Conservation (phyloP, 1,284 basidiomycete genomes). For the Jaminaea rosea region DNA sequence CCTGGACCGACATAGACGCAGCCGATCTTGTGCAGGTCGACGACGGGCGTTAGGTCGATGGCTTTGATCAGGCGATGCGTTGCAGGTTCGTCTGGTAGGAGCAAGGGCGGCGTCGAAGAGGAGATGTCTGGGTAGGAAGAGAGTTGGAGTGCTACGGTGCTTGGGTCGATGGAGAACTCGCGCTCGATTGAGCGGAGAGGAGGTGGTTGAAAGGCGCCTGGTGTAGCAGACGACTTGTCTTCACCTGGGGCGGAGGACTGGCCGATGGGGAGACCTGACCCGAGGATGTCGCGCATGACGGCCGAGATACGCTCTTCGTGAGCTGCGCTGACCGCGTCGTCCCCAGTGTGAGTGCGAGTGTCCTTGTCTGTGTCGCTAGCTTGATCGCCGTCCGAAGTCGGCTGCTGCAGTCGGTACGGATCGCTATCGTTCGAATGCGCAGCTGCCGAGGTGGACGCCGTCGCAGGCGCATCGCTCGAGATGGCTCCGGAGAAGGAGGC, state of each 20-base stretch:
- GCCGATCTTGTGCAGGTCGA: slow-evolving; percentile 94
- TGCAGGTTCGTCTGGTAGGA: slow-evolving; percentile 51
- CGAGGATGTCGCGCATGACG: not conserved
- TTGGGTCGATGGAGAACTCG: slow-evolving; percentile 61
- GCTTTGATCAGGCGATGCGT: slow-evolving; percentile 61
- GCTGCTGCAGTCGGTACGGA: no score
- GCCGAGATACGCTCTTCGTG: no score
- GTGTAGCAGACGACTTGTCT: not conserved
- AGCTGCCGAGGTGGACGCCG: no score
- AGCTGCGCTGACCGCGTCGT: no score
- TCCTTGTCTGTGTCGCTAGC: no score
- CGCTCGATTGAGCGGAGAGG: not conserved
- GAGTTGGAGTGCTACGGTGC: slow-evolving; percentile 76
- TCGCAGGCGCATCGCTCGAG: no score
- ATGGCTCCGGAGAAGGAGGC: slow-evolving; percentile 63
- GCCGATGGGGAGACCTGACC: no score
- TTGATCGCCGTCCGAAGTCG: no score
- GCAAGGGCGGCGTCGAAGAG: slow-evolving; percentile 44
- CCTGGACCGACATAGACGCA: slow-evolving; percentile 91
- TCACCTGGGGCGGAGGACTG: no score
- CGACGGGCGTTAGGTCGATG: slow-evolving; percentile 81
- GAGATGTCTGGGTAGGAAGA: slow-evolving; percentile 51
- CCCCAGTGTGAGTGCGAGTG: no score
- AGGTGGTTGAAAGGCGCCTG: not conserved
- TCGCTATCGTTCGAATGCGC: no score